Base-by-base conservation (phyloP, 306 rosid species). In the Cyamopsis tetragonoloba region DNA sequence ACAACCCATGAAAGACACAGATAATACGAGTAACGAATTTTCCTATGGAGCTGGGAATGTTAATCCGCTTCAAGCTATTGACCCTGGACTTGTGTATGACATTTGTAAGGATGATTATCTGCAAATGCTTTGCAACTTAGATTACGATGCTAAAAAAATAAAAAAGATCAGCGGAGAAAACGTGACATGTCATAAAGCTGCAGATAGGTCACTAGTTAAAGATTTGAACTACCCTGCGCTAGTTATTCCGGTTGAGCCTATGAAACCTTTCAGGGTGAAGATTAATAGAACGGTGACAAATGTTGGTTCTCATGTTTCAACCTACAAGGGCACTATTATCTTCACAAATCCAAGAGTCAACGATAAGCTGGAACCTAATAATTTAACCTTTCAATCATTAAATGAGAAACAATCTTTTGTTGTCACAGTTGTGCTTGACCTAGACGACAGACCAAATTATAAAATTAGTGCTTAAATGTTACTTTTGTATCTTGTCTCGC, bases 21-120 rank as follows among this genome's bases (percentile, higher is more conserved):
- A 32, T 6, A 0, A 35, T 34, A 1, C n/a, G 0, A 11, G 0
- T n/a, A 50, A 38, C 0, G 73, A 68, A 20, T 68, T 6, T 68
- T 9, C 62, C 23, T 68, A 68, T 14, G 62, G 53, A 1, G 8
- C 73, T 2, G 73, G 73, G 4, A 24, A 34, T 35, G 38, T 37
- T 7, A 67, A 67, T 23, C 62, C 62, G 2, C 6, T 1, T 13
- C 12, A 13, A 35, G 62, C 60, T 9, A 0, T 67, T 37, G 6
- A 24, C 0, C 62, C 72, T 17, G 72, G 72, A 35, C 62, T 34
- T 50, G 49, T 49, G n/a, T 66, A 66, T 66, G 72, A 66, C 49
- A 49, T 66, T 14, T 5, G 8, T 4, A 51, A 35, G 2, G 14
- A 38, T 0, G 62, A 67, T 4, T 51, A 67, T 15, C 4, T 67